Base-by-base conservation (phyloP, 176 grass and related monocot species). In the Ensete glaucum region DNA sequence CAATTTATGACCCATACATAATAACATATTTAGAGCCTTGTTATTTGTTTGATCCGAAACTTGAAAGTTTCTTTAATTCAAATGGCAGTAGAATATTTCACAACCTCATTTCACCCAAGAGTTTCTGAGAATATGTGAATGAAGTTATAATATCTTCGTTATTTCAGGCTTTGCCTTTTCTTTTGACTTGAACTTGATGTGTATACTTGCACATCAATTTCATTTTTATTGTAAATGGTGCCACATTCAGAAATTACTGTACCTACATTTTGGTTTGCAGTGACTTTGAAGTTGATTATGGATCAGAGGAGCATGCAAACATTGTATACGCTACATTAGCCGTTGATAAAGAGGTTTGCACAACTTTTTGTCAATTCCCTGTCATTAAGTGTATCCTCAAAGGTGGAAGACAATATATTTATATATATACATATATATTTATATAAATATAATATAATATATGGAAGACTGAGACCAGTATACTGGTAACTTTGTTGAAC, bases 261-360 rank as follows among this genome's bases (percentile, higher is more conserved):
- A 52, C 8, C 67, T 21, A 68, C 62, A 9, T 71, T 79, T 79
- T 62, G 52, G 73, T 72, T 81, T 53, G 19, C 85, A 91, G 94
- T 68, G 83, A 87, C 23, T 80, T 85, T 82, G 90, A 98, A 81
- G 86, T 93, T 22, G 78, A 93, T 78, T 98, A 83, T 71, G 88
- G 75, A 73, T 93, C 90, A 1, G 66, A 75, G 11, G 80, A 89
- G 26, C 77, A 87, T 59, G 84, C 86, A 52, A 79, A 77, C 55
- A 76, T 91, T 77, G 82, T 84, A 12, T 85, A 77, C 73, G 67
- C 85, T 54, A 78, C 77, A 34, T 58, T 96, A 67, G 76, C 60
- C 77, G 83, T 91, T 58, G 92, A 91, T 67, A 88, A 87, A 64
- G 92, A 96, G 92, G 92, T 91, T 67, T 69, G 62, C 1, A 82